Evolutionary conservation across 2,329 filamentous ascomycete species (phyloP).

Genomic region (Colletotrichum echinochloae): DNA sequence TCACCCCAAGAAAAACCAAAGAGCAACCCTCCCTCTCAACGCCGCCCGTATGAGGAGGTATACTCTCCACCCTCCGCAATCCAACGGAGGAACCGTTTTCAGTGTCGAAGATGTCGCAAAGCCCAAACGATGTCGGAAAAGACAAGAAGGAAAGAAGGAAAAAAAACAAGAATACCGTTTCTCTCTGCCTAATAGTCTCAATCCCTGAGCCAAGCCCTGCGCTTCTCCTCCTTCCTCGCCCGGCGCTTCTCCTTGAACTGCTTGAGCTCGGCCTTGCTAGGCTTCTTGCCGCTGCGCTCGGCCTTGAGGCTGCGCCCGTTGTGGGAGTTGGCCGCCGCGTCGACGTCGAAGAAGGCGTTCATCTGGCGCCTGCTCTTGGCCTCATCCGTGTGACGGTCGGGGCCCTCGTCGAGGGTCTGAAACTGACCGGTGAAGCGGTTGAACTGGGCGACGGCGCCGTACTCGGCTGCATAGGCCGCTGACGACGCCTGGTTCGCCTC

Average conservation of each 20-base stretch:
- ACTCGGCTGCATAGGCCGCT: conserved; percentile 64
- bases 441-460: conserved; percentile 76
- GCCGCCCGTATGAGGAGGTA: conserved; percentile 30
- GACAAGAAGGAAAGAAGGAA: not conserved
- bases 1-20: not conserved
- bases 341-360: conserved; percentile 95
- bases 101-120: not conserved
- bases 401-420: conserved; percentile 74
- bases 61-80: conserved; percentile 12
- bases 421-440: conserved; percentile 91
- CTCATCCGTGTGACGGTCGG: conserved; percentile 86
- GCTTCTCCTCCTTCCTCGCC: conserved; percentile 93
- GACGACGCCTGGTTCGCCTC: conserved; percentile 51
- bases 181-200: conserved; percentile 56
- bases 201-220: conserved; percentile 89
- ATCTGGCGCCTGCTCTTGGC: conserved; percentile 90
- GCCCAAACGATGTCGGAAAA: not conserved
- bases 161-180: not conserved
- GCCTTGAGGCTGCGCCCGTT: conserved; percentile 92
- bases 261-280: conserved; percentile 88
- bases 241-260: conserved; percentile 90
- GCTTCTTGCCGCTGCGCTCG: conserved; percentile 86
- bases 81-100: conserved; percentile 4
- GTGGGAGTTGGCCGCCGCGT: conserved; percentile 91
- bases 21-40: conserved; percentile 27